Base-by-base conservation (phyloP, 257 asterid genomes). In the Galeopsis tetrahit region DNA sequence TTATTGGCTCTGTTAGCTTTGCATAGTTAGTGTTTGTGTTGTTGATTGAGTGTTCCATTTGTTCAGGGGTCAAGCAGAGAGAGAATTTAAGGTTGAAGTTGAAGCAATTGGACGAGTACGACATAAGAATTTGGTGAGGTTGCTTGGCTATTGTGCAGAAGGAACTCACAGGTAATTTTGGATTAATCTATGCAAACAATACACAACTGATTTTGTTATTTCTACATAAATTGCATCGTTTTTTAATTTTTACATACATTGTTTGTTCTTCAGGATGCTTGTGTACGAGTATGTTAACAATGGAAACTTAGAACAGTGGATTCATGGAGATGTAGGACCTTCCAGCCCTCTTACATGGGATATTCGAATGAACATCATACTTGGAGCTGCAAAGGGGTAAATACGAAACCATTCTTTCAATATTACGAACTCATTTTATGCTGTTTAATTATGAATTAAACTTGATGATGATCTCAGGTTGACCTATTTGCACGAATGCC, bases 361-460 rank as follows among this genome's bases (percentile, higher is more conserved):
- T 57, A 83, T 87, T 78, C 89, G 98, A 6, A 92, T 90, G 96
- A 83, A 88, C 77, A 85, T 90, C 78, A 79, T 92, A n/a, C 91
- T 92, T 4, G 97, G 98, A 78, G 82, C 93, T 35, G 97, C 98
- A 5, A 92, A 92, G 79, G 98, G 98, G 98, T 92, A 89, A 31
- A 34, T 66, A 6, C 36, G 21, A 72, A 14, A 35, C 13, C 8
- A 40, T 11, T 70, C 36, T 33, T 4, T 44, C 4, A 58, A 10
- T 43, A 6, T 67, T 48, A 9, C 32, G 34, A 57, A 38, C n/a
- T 10, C 31, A 39, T 31, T 31, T 74, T 34, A 7, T 31, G 17
- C 4, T 51, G 48, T 17, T 32, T 21, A 21, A 21, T 66, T 66
- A 3, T 57, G 51, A 10, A 71, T 74, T 44, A 49, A 63, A 55